Conservation (phyloP, 176 grass and related monocot genomes). For the Bromus sterilis region DNA sequence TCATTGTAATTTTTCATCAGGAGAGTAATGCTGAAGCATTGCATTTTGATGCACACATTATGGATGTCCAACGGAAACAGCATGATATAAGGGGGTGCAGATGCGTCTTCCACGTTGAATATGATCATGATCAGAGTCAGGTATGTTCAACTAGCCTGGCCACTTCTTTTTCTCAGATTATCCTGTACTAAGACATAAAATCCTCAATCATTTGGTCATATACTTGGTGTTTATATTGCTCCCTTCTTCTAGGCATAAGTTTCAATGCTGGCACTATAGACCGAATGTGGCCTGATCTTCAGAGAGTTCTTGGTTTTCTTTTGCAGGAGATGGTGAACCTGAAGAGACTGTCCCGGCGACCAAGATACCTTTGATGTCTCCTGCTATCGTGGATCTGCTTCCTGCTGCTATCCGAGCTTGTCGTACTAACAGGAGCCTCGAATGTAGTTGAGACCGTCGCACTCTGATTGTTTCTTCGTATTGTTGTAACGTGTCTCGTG, state of each 20-base stretch:
- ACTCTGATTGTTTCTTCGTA: neutral
- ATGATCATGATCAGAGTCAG: conserved; percentile 75
- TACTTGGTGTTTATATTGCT: neutral
- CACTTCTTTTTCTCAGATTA: neutral
- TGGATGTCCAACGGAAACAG: conserved; percentile 60
- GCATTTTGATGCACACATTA: conserved; percentile 82
- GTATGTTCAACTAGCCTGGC: conserved; percentile 19
- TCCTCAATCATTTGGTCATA: neutral
- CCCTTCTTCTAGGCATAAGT: neutral
- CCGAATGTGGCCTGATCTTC: neutral
- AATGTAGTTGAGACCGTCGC: neutral
- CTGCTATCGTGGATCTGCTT: neutral
- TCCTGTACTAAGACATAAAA: neutral
- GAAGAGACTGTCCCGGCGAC: conserved; percentile 53
- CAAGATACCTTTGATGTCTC: conserved; percentile 30
- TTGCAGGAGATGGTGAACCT: conserved; percentile 57
- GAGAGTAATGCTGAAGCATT: conserved; percentile 66
- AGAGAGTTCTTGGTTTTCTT: neutral
- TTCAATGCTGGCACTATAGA: neutral
- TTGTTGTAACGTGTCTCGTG: conserved; percentile 12
- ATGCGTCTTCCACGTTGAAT: conserved; percentile 71
- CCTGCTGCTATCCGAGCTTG: neutral
- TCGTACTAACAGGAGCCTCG: neutral
- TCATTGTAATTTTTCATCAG: conserved; percentile 27
- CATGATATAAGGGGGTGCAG: conserved; percentile 97